A percentile compares a stretch with the other conserved stretches of the same genome.
These are phyloP conservation scores for Eucalyptus tenuipes DNA, from an alignment of 345 rosid genomes.

Conservation along the genomic window DNA sequence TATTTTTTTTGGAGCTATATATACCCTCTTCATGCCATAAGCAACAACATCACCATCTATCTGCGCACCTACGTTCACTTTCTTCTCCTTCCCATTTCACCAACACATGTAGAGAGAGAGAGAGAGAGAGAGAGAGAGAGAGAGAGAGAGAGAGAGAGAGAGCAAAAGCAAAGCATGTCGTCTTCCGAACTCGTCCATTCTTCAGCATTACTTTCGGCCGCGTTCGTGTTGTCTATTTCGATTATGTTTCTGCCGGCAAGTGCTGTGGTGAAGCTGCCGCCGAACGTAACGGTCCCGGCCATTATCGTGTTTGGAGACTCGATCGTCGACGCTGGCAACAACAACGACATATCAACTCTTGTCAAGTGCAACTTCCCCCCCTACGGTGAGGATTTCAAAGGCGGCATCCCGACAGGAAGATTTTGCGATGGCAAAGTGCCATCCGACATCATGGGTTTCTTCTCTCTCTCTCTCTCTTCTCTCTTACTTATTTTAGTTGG, in stretches of 20 bases:
- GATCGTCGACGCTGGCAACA: constrained; percentile 75
- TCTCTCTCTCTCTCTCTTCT: background rate
- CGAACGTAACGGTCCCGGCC: constrained; percentile 35
- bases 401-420: constrained; percentile 62
- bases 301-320: constrained; percentile 73
- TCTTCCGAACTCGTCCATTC: background rate
- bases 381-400: constrained; percentile 48
- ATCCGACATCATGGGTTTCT: constrained; percentile 46
- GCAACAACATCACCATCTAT: background rate
- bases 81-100: background rate
- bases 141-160: background rate
- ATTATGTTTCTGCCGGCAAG: background rate
- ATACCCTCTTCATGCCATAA: background rate
- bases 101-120: background rate
- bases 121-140: background rate
- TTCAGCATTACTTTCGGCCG: background rate
- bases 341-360: constrained; percentile 37
- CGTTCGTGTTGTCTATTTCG: background rate
- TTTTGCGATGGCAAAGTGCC: constrained; percentile 74
- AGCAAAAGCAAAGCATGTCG: background rate
- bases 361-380: constrained; percentile 59
- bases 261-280: background rate
- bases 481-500: background rate
- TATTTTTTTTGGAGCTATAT: background rate
- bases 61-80: background rate